Percentiles rank a stretch among this genome's conserved stretches.
Conservation (phyloP, 495 filamentous ascomycete species). For the Penicillium parvum region DNA sequence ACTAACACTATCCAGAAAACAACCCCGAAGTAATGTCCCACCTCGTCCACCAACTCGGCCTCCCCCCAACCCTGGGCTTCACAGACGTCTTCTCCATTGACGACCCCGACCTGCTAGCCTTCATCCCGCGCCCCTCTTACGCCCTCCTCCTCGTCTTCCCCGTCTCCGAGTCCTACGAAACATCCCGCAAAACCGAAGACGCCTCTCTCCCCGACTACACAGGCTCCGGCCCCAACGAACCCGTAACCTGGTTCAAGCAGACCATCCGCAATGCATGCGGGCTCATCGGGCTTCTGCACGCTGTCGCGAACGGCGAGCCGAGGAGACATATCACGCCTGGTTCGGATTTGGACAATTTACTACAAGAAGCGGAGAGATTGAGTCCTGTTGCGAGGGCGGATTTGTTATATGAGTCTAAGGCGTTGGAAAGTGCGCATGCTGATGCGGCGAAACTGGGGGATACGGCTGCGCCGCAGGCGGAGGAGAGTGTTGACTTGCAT, state of each 20-base stretch:
- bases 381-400: constrained; percentile 56
- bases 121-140: constrained; percentile 77
- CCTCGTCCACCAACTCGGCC: constrained; percentile 70
- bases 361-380: constrained; percentile 40
- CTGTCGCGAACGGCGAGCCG: constrained; percentile 59
- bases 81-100: constrained; percentile 83
- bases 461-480: constrained; percentile 63
- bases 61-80: constrained; percentile 60
- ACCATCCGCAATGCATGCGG: constrained; percentile 88
- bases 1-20: constrained; percentile 43
- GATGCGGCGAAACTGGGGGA: constrained; percentile 68
- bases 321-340: constrained; percentile 38
- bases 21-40: constrained; percentile 80
- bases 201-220: constrained; percentile 46
- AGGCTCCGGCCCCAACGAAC: constrained; percentile 49
- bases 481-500: constrained; percentile 68
- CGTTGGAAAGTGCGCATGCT: constrained; percentile 67
- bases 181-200: constrained; percentile 62
- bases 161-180: constrained; percentile 65
- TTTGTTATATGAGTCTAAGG: constrained; percentile 66
- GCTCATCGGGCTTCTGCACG: constrained; percentile 76
- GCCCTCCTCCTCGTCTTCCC: constrained; percentile 86
- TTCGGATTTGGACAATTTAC: constrained; percentile 45
- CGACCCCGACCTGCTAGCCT: constrained; percentile 70
- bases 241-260: constrained; percentile 85